A percentile compares a stretch with the other conserved stretches of the same genome.
These are phyloP conservation scores for Erodium texanum DNA, from an alignment of 441 rosid genomes.

Conservation along the genomic window DNA sequence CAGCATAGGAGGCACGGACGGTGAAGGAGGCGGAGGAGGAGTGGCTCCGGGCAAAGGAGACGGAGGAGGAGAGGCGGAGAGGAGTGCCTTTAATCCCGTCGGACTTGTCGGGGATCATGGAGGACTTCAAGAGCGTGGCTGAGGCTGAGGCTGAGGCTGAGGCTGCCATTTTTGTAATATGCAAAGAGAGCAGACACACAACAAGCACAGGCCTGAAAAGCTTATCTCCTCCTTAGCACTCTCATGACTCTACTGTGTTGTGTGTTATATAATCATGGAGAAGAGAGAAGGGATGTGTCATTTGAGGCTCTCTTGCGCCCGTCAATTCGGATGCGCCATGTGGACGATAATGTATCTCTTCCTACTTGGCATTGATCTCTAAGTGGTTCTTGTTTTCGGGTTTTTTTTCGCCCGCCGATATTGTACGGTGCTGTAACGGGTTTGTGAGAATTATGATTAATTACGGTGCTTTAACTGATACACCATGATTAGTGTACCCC, in stretches of 20 bases:
- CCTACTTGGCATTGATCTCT: not conserved
- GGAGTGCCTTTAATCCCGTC: not conserved
- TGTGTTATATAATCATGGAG: not conserved
- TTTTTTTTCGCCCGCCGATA: not conserved
- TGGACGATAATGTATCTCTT: not conserved
- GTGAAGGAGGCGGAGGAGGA: conserved; percentile 22
- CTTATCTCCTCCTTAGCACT: too few relatives aligned
- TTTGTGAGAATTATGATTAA: too few relatives aligned
- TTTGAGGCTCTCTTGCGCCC: not conserved
- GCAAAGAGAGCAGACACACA: too few relatives aligned
- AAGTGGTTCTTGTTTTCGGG: not conserved
- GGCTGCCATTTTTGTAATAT: too few relatives aligned
- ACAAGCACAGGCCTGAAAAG: too few relatives aligned
- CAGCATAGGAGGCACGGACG: conserved; percentile 71
- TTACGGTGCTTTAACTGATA: too few relatives aligned
- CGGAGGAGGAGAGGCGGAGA: not conserved
- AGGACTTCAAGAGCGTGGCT: not conserved
- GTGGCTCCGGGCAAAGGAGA: not conserved
- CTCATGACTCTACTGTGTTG: too few relatives aligned
- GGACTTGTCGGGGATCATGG: not conserved
- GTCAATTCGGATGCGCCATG: not conserved
- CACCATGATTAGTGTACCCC: too few relatives aligned
- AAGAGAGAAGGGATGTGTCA: not conserved
- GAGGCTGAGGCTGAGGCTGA: not conserved
- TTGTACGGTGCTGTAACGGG: too few relatives aligned